These are phyloP conservation scores for Colletotrichum lentis DNA, from an alignment of 2,329 filamentous ascomycete genomes.

Conservation along the genomic window DNA sequence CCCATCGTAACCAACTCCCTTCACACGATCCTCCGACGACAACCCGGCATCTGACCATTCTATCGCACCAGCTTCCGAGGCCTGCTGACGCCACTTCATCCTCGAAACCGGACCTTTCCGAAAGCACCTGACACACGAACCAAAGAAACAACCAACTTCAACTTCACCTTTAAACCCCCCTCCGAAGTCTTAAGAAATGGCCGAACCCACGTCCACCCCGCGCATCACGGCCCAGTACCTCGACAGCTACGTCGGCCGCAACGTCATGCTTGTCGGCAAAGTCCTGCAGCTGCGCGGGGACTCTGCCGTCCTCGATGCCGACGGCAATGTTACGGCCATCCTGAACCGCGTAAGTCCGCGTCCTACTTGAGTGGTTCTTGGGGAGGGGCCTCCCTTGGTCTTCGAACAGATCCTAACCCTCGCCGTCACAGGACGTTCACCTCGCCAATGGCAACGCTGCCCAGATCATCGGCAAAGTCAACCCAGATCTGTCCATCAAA, in stretches of 20 bases:
- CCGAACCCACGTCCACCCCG: constrained; percentile 72
- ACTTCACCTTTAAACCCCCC: not conserved
- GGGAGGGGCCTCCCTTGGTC: too few relatives aligned
- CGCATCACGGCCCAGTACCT: constrained; percentile 85
- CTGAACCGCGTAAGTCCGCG: constrained; percentile 72
- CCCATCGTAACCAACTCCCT: not conserved
- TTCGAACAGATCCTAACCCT: not conserved
- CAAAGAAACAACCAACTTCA: not conserved
- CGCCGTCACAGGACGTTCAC: constrained; percentile 69
- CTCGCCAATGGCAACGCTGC: constrained; percentile 74
- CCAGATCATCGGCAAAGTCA: constrained; percentile 83
- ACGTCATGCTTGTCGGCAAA: constrained; percentile 86
- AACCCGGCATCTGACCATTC: not conserved
- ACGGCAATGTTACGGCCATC: constrained; percentile 76
- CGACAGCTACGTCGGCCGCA: constrained; percentile 74
- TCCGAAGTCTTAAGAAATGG: constrained; percentile 59
- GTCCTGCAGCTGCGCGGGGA: constrained; percentile 85
- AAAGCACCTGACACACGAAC: not conserved
- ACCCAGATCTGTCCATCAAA: constrained; percentile 74
- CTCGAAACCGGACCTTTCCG: not conserved
- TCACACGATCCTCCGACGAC: constrained; percentile 3
- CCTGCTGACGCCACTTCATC: not conserved
- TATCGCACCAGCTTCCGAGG: not conserved
- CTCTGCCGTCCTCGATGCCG: constrained; percentile 80
- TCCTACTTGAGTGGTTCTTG: too few relatives aligned